Evolutionary conservation across 768 basidiomycete species (phyloP).

Genomic region (Mycena floridula): DNA sequence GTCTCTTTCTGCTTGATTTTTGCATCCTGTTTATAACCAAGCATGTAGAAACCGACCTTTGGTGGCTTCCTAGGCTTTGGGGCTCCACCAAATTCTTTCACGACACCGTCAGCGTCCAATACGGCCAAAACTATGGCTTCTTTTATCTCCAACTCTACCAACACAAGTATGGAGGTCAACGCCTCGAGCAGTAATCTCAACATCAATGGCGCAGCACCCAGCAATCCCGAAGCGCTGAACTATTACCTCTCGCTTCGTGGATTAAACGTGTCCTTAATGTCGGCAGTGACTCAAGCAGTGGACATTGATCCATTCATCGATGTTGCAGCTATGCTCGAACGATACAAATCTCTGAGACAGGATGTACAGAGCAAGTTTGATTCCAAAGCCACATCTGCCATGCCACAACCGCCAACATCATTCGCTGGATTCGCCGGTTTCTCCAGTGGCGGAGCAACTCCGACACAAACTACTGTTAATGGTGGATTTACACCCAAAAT

Average conservation of each 20-base stretch:
- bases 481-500: conserved; percentile 14
- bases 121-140: conserved; percentile 51
- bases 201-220: conserved; percentile 10
- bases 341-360: conserved; percentile 52
- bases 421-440: background rate
- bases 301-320: conserved; percentile 71
- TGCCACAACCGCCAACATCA: conserved; percentile 1
- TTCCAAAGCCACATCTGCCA: conserved; percentile 11
- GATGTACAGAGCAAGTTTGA: conserved; percentile 55
- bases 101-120: conserved; percentile 32
- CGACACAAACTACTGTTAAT: conserved; percentile 14
- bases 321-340: conserved; percentile 45
- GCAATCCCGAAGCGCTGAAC: conserved; percentile 27
- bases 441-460: conserved; percentile 27
- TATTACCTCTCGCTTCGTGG: conserved; percentile 72
- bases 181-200: conserved; percentile 8
- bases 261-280: conserved; percentile 60
- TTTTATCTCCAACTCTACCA: too few relatives aligned
- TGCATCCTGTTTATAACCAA: too few relatives aligned
- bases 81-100: conserved; percentile 12
- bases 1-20: too few relatives aligned
- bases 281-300: conserved; percentile 50
- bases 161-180: conserved; percentile 21
- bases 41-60: background rate
- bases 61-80: background rate